Conservation (phyloP, 73 alveolate genomes). For the Paramecium tetraurelia region DNA sequence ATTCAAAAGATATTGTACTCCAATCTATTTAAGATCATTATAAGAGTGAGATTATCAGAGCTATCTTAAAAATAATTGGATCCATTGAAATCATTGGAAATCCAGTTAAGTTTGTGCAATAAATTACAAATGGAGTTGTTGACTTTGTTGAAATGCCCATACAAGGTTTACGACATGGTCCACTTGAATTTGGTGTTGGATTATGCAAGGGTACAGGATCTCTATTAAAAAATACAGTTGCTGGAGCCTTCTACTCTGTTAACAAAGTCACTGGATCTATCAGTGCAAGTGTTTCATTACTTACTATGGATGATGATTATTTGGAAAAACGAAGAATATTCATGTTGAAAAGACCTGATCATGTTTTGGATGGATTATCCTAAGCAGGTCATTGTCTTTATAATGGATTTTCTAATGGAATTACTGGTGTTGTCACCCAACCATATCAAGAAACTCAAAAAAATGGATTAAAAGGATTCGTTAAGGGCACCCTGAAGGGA, state of each 20-base stretch:
- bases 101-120: slow-evolving; percentile 87
- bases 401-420: slow-evolving; percentile 83
- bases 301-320: slow-evolving; percentile 89
- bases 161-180: slow-evolving; percentile 87
- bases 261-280: slow-evolving; percentile 88
- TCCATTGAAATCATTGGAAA: slow-evolving; percentile 91
- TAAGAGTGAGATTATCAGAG: slow-evolving; percentile 63
- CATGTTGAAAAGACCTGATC: slow-evolving; percentile 89
- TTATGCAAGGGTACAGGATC: slow-evolving; percentile 89
- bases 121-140: slow-evolving; percentile 92
- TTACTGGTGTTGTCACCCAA: slow-evolving; percentile 89
- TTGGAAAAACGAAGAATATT: slow-evolving; percentile 82
- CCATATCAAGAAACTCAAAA: slow-evolving; percentile 92
- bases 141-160: slow-evolving; percentile 95
- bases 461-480: slow-evolving; percentile 87
- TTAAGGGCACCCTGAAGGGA: slow-evolving; percentile 94
- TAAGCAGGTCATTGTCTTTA: slow-evolving; percentile 79
- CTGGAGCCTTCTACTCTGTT: slow-evolving; percentile 94
- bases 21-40: slow-evolving; percentile 70
- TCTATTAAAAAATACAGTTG: slow-evolving; percentile 87
- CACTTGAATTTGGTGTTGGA: slow-evolving; percentile 91
- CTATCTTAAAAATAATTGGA: slow-evolving; percentile 73
- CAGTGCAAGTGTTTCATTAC: slow-evolving; percentile 82
- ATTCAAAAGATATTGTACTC: slow-evolving; percentile 66
- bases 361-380: slow-evolving; percentile 90